Evolutionary conservation across 2,329 filamentous ascomycete species (phyloP).

Genomic region (Sporothrix protearum): DNA sequence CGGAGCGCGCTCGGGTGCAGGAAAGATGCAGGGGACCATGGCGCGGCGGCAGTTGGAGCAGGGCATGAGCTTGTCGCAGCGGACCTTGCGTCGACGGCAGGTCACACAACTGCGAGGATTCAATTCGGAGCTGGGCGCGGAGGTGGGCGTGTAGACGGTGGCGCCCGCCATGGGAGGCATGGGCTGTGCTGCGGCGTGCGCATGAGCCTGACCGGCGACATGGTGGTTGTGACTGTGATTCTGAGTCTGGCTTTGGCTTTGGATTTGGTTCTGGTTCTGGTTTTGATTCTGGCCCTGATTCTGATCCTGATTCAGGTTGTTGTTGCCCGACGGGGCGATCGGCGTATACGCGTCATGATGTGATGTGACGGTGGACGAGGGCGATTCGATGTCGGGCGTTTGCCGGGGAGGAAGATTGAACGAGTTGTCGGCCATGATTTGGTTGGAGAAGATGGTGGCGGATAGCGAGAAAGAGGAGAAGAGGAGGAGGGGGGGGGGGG

Average conservation of each 20-base stretch:
- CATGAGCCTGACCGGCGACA: conserved; percentile 22
- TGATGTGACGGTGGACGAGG: conserved; percentile 6
- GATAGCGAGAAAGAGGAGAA: neutral
- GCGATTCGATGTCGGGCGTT: conserved; percentile 25
- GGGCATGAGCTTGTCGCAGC: conserved; percentile 54
- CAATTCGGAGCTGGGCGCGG: conserved; percentile 29
- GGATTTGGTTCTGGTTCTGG: neutral
- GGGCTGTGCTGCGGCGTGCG: conserved; percentile 19
- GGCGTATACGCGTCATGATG: conserved; percentile 14
- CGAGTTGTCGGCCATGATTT: conserved; percentile 16
- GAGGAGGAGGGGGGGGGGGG: neutral
- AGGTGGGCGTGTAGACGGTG: conserved; percentile 32
- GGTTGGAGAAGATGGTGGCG: neutral
- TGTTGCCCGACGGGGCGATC: conserved; percentile 8
- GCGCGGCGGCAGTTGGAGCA: conserved; percentile 56
- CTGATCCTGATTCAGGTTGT: neutral
- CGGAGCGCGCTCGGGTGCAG: conserved; percentile 48
- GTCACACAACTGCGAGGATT: conserved; percentile 49
- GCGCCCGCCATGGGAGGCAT: conserved; percentile 31
- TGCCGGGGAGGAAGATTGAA: conserved; percentile 12
- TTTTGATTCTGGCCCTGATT: conserved; percentile 16
- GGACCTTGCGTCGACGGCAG: conserved; percentile 54
- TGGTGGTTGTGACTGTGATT: conserved; percentile 19
- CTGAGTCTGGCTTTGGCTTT: neutral
- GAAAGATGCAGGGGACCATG: conserved; percentile 50